Conservation (phyloP, 2,329 filamentous ascomycete species). For the Sarocladium brachiariae region DNA sequence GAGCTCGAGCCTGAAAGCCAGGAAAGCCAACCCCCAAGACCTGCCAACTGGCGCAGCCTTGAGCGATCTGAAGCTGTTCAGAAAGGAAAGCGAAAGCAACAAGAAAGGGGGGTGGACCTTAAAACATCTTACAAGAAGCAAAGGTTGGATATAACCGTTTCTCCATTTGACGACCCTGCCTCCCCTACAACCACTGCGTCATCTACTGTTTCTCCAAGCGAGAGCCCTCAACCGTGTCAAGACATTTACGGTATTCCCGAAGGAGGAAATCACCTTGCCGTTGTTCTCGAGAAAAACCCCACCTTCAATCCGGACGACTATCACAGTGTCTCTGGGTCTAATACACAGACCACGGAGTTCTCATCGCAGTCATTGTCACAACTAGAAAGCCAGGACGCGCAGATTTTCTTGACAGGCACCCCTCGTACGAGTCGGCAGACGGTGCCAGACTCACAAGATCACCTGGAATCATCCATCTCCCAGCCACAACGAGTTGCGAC, state of each 20-base stretch:
- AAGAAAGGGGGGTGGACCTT: neutral
- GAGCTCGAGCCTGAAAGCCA: constrained; percentile 10
- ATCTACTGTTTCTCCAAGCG: constrained; percentile 8
- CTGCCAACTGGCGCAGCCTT: constrained; percentile 21
- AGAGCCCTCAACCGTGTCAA: neutral
- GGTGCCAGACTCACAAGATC: constrained; percentile 14
- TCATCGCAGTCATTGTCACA: constrained; percentile 26
- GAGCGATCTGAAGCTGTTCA: constrained; percentile 11
- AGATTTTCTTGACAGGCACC: constrained; percentile 23
- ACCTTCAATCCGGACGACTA: constrained; percentile 30
- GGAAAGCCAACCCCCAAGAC: constrained; percentile 21
- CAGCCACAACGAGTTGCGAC: constrained; percentile 4
- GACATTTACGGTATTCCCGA: constrained; percentile 14
- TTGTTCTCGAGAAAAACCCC: constrained; percentile 24
- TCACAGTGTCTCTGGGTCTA: constrained; percentile 21
- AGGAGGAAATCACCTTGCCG: constrained; percentile 16
- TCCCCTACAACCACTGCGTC: constrained; percentile 23
- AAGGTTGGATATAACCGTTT: constrained; percentile 16
- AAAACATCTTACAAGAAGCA: constrained; percentile 16
- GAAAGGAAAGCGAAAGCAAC: neutral
- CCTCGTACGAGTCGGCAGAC: constrained; percentile 15
- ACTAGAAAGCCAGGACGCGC: constrained; percentile 28
- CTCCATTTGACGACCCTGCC: constrained; percentile 23
- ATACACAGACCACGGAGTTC: constrained; percentile 18
- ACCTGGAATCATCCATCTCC: neutral